These are phyloP conservation scores for Starmerella stellata DNA, from an alignment of 805 yeast species.

Conservation along the genomic window DNA sequence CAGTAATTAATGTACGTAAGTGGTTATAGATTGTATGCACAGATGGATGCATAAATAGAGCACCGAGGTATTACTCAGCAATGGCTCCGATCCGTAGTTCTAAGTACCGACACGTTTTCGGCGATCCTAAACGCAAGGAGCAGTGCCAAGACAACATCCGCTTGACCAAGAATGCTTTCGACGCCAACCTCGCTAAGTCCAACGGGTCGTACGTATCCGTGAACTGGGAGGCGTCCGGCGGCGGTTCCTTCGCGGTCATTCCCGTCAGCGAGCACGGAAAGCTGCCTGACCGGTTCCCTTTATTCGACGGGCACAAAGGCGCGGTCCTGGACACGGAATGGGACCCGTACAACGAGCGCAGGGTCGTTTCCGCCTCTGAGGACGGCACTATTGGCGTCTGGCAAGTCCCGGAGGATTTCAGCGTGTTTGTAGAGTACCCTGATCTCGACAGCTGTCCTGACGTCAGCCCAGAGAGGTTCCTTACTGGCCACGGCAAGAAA, in stretches of 20 bases:
- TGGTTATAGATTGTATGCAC: too few relatives aligned
- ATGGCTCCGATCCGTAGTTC: conserved; percentile 67
- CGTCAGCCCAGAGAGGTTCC: conserved; percentile 47
- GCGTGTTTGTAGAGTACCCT: conserved; percentile 34
- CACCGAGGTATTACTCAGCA: too few relatives aligned
- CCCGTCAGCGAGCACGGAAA: conserved; percentile 78
- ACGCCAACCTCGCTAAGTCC: conserved; percentile 69
- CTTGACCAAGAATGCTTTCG: conserved; percentile 73
- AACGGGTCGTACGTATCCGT: conserved; percentile 75
- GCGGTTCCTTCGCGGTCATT: conserved; percentile 92
- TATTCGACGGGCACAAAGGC: conserved; percentile 91
- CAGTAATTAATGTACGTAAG: too few relatives aligned
- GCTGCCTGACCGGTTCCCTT: conserved; percentile 79
- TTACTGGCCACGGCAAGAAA: conserved; percentile 78
- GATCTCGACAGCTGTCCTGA: conserved; percentile 43
- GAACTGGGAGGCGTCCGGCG: conserved; percentile 90
- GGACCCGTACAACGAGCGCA: conserved; percentile 69
- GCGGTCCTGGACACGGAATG: conserved; percentile 90
- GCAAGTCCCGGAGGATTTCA: conserved; percentile 70
- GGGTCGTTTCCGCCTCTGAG: conserved; percentile 63
- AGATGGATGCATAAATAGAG: too few relatives aligned
- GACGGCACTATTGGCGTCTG: conserved; percentile 72
- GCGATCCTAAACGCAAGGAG: conserved; percentile 64
- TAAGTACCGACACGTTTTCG: conserved; percentile 88
- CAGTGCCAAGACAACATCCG: conserved; percentile 48